Evolutionary conservation across 2,329 filamentous ascomycete species (phyloP).

Genomic region (Onygenales sp.): DNA sequence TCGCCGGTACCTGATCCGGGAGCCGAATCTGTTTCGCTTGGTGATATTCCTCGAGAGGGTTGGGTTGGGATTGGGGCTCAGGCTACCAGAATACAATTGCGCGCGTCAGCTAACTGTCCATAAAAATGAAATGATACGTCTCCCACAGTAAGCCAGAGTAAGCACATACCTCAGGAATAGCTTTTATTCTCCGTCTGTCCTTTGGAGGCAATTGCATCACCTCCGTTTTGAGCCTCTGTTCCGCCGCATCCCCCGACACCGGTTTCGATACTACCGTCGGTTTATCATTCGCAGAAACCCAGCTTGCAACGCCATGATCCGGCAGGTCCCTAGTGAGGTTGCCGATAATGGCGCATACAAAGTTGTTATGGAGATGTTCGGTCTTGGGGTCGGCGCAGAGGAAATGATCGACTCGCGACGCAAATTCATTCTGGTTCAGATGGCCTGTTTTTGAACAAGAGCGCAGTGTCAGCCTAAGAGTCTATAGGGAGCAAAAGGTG

Average conservation of each 20-base stretch:
- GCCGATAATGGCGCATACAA: slow-evolving; percentile 49
- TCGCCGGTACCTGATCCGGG: slow-evolving; percentile 55
- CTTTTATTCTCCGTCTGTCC: slow-evolving; percentile 51
- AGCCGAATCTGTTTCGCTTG: slow-evolving; percentile 40
- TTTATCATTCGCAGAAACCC: slow-evolving; percentile 53
- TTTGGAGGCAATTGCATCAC: slow-evolving; percentile 53
- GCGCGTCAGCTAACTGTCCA: no score
- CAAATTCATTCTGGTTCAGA: slow-evolving; percentile 53
- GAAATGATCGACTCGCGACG: slow-evolving; percentile 46
- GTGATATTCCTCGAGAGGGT: slow-evolving; percentile 34
- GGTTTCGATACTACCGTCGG: slow-evolving; percentile 40
- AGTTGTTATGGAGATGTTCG: slow-evolving; percentile 53
- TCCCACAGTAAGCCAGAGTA: neutral
- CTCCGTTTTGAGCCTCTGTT: slow-evolving; percentile 55
- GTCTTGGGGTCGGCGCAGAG: slow-evolving; percentile 43
- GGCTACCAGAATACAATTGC: slow-evolving; percentile 17
- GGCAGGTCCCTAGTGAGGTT: slow-evolving; percentile 53
- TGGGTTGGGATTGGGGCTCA: slow-evolving; percentile 24
- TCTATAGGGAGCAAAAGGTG: neutral
- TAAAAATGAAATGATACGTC: no score
- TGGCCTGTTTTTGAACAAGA: slow-evolving; percentile 33
- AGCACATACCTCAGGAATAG: slow-evolving; percentile 38
- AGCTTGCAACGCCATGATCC: slow-evolving; percentile 53
- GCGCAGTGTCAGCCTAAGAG: neutral
- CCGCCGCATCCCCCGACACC: slow-evolving; percentile 49